Base-by-base conservation (phyloP, 2,329 filamentous ascomycete genomes). In the Epichloe elymi region DNA sequence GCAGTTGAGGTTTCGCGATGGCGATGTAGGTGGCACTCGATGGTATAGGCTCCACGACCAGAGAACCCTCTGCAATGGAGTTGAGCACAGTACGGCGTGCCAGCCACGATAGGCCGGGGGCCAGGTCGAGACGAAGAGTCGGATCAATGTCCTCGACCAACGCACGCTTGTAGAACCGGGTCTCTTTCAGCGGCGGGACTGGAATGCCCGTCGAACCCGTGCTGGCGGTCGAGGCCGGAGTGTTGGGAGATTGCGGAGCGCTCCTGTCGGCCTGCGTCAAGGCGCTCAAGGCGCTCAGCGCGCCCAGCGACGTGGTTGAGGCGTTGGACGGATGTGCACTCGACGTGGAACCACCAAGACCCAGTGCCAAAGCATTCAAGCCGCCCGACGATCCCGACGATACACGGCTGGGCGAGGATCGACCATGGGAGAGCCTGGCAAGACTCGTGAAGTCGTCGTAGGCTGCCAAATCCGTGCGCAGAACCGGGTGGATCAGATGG, bases 141-240 rank as follows among this genome's bases (percentile, higher is more conserved):
- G 93, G 93, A 63, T 98, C 93, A 51, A 98, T 88, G 62, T 98
- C 93, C 65, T 98, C 93, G 19, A 80, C 76, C 26, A 97, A 68
- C 5, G 83, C 83, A 45, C 93, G 83, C 70, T 97, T 97, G 71
- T 91, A 98, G 63, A 97, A 98, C 57, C 86, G 88, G 30, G 86
- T 88, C 51, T 97, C 93, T 62, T 93, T 95, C 40, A 98, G 70
- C 4, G 83, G 81, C 3, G 79, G 81, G 36, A 79, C 55, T 23
- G 63, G 63, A 12, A 61, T 55, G 38, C 66, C 58, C 23, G 62
- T 60, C 2, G 75, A 75, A 46, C 63, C 63, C 12, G 67, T 63
- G 58, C 75, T 79, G 39, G 70, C 60, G 7, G 66, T 74, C 48
- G 72, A 83, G 57, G 75, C 77, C 44, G 73, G 78, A 5, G 72